Evolutionary conservation across 768 basidiomycete genomes (phyloP).

Genomic region (Pulveroboletus ravenelii): DNA sequence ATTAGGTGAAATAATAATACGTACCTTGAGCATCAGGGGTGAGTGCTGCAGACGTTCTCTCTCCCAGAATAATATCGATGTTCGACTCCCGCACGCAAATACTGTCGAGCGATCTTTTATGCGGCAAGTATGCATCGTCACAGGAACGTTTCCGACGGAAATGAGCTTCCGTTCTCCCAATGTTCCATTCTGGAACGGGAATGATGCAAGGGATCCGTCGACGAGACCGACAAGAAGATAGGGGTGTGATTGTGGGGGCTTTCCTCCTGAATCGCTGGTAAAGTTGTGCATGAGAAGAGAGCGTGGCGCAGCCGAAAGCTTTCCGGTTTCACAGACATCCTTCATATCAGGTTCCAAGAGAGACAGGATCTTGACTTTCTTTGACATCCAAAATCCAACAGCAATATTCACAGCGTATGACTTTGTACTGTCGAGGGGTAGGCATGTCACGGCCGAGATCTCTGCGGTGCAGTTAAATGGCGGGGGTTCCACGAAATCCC

Average conservation of each 20-base stretch:
- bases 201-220: constrained; percentile 66
- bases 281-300: constrained; percentile 58
- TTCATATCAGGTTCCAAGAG: constrained; percentile 23
- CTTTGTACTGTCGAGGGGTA: constrained; percentile 46
- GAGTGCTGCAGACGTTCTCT: constrained; percentile 61
- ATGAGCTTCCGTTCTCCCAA: constrained; percentile 52
- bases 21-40: constrained; percentile 66
- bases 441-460: constrained; percentile 68
- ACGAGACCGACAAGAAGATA: constrained; percentile 70
- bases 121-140: constrained; percentile 51
- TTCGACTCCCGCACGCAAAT: constrained; percentile 67
- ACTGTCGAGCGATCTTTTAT: constrained; percentile 54
- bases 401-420: constrained; percentile 47
- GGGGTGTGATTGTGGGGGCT: constrained; percentile 37
- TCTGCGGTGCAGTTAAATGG: constrained; percentile 35
- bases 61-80: constrained; percentile 66
- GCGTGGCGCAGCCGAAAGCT: constrained; percentile 41
- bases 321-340: constrained; percentile 22
- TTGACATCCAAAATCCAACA: constrained; percentile 76
- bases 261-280: constrained; percentile 34
- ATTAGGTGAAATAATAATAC: not conserved
- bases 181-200: constrained; percentile 39
- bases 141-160: constrained; percentile 63
- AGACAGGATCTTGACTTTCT: constrained; percentile 53
- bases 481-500: constrained; percentile 21